Evolutionary conservation across 2,329 filamentous ascomycete species (phyloP).

Genomic region (Trichophyton mentagrophytes): DNA sequence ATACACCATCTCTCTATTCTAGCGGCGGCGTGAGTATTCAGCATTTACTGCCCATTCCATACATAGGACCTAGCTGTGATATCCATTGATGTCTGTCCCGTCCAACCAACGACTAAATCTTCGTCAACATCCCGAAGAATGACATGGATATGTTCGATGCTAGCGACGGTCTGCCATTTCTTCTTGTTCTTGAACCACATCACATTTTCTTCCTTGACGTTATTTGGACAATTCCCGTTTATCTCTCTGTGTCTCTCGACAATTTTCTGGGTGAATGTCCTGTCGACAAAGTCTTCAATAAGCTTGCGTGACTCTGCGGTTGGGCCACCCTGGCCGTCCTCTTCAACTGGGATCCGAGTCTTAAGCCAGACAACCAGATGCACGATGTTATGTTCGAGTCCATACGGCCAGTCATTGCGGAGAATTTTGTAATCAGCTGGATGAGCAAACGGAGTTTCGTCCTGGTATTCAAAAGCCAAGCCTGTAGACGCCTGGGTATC

Average conservation of each 20-base stretch:
- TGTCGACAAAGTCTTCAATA: not conserved
- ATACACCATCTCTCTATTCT: not conserved
- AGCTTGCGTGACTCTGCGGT: not conserved
- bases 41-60: not conserved
- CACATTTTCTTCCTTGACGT: not conserved
- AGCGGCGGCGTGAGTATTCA: too few relatives aligned
- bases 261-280: not conserved
- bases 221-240: not conserved
- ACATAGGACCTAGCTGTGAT: not conserved
- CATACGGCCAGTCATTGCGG: constrained; percentile 37
- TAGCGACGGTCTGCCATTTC: not conserved
- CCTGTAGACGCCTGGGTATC: not conserved
- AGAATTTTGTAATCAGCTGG: constrained; percentile 44
- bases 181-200: constrained; percentile 3
- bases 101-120: not conserved
- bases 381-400: not conserved
- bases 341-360: not conserved
- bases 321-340: not conserved
- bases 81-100: not conserved
- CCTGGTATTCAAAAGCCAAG: not conserved
- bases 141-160: constrained; percentile 2
- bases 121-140: constrained; percentile 1
- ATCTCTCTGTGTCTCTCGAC: not conserved
- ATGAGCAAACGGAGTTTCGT: constrained; percentile 19
- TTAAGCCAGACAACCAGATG: constrained; percentile 2